Base-by-base conservation (phyloP, 2,329 filamentous ascomycete genomes). In the Alternaria alternata region DNA sequence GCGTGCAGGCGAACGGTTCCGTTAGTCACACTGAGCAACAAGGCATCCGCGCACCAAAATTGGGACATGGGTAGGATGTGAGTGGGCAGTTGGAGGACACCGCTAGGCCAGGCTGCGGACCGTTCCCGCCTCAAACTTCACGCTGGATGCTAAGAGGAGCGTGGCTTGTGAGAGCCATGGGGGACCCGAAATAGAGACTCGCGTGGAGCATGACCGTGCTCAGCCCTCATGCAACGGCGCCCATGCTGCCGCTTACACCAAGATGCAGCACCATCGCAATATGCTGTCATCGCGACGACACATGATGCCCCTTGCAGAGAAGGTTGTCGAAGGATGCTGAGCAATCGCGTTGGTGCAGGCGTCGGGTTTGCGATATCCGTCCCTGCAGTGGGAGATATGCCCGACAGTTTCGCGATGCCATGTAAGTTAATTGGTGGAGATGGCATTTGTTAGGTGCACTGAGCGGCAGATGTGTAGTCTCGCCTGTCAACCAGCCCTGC, bases 1-100 rank as follows among this genome's bases (percentile, higher is more conserved):
- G 70, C 66, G 65, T 70, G 68, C 68, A 75, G 73, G 70, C 71
- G 71, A 76, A 76, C 74, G 66, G 72, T 72, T 75, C 72, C 65
- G 72, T 70, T 55, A 71, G 66, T 68, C 60, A 67, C 67, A 68
- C 63, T 70, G 73, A 63, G 60, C 69, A 60, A 66, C 60, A 62
- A 61, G 66, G 64, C 66, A 64, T 69, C 71, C 63, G 66, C 62
- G 70, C 72, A 60, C 72, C 71, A 71, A 71, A 71, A 56, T 72
- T 74, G 70, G 73, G 66, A 66, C 63, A 62, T 55, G 62, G 63
- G 60, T 44, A 55, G 62, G 67, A 49, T 52, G 54, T 62, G 64
- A 64, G 58, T 63, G 66, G 65, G 59, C 61, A 57, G 59, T 59
- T 57, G 44, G 44, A 56, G 53, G 51, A 47, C 61, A 63, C 59